phyloP scores from a whole-genome alignment of 2,329 filamentous ascomycete species.

The Phialophora verrucosa region DNA sequence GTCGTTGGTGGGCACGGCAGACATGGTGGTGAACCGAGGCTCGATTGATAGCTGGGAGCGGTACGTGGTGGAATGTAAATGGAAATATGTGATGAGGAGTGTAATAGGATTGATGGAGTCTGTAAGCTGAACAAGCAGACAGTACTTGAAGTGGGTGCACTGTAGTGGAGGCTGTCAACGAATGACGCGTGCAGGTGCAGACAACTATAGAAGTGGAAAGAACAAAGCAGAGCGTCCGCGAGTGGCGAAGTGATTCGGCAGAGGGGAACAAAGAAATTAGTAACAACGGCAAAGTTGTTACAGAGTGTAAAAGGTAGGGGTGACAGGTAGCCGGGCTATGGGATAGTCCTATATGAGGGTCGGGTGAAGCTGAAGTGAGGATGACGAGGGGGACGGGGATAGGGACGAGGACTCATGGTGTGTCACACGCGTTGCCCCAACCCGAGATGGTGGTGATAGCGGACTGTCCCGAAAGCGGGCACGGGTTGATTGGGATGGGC shows the following conservation, averaged over 20 bases:
- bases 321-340: not conserved
- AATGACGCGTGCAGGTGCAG: conserved; percentile 26
- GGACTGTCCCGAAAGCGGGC: conserved; percentile 4
- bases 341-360: conserved; percentile 10
- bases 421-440: conserved; percentile 17
- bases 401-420: not conserved
- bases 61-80: not conserved
- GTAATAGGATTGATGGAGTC: conserved; percentile 14
- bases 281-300: conserved; percentile 18
- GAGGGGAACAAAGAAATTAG: conserved; percentile 16
- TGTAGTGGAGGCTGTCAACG: not conserved
- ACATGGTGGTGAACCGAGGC: conserved; percentile 35
- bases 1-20: conserved; percentile 55
- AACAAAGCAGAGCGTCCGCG: conserved; percentile 28
- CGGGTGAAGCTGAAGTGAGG: conserved; percentile 10
- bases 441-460: not conserved
- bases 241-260: conserved; percentile 5
- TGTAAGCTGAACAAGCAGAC: conserved; percentile 9
- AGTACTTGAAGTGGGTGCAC: not conserved
- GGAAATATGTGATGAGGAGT: conserved; percentile 4
- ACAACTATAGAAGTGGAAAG: conserved; percentile 17
- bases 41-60: conserved; percentile 28
- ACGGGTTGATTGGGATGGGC: conserved; percentile 2
- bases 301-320: conserved; percentile 10
- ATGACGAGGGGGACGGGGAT: conserved; percentile 7